These are phyloP conservation scores for Aspergillus sp. DNA, from an alignment of 2,329 filamentous ascomycete genomes.

Conservation along the genomic window DNA sequence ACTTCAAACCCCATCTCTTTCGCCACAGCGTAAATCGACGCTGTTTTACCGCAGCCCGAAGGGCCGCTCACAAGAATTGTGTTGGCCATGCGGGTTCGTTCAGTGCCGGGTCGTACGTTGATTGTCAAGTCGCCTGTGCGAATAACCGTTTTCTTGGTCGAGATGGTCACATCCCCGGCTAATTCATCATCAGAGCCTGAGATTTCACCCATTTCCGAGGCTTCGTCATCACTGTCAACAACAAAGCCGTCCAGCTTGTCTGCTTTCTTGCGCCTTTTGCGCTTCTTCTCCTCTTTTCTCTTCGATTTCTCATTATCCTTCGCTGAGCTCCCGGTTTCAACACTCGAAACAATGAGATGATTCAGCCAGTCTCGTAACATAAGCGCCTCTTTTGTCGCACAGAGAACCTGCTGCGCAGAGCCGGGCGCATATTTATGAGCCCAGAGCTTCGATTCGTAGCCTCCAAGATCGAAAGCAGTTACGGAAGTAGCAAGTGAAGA, in stretches of 20 bases:
- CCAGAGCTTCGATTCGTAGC: constrained; percentile 77
- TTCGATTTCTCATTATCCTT: constrained; percentile 35
- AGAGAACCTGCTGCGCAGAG: constrained; percentile 72
- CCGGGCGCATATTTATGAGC: constrained; percentile 81
- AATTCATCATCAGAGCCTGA: constrained; percentile 62
- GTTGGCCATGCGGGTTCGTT: constrained; percentile 66
- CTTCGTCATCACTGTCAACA: constrained; percentile 76
- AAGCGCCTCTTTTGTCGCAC: constrained; percentile 69
- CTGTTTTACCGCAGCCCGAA: constrained; percentile 89
- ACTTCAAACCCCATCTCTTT: constrained; percentile 91
- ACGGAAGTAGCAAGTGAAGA: constrained; percentile 63
- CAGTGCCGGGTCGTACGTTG: constrained; percentile 36
- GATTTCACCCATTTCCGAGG: constrained; percentile 69
- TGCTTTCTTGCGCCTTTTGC: constrained; percentile 68
- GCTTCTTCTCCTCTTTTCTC: constrained; percentile 35
- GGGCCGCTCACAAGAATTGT: constrained; percentile 88
- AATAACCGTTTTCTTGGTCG: constrained; percentile 46
- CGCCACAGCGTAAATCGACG: constrained; percentile 86
- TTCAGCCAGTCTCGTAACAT: constrained; percentile 82
- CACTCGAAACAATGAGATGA: constrained; percentile 73
- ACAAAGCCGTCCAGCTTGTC: constrained; percentile 81
- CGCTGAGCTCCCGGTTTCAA: constrained; percentile 62
- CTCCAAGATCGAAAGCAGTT: constrained; percentile 79
- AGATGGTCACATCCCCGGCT: constrained; percentile 44
- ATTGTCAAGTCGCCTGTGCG: constrained; percentile 42